Conservation (phyloP, 2,329 filamentous ascomycete genomes). For the Pseudonectria buxi region DNA sequence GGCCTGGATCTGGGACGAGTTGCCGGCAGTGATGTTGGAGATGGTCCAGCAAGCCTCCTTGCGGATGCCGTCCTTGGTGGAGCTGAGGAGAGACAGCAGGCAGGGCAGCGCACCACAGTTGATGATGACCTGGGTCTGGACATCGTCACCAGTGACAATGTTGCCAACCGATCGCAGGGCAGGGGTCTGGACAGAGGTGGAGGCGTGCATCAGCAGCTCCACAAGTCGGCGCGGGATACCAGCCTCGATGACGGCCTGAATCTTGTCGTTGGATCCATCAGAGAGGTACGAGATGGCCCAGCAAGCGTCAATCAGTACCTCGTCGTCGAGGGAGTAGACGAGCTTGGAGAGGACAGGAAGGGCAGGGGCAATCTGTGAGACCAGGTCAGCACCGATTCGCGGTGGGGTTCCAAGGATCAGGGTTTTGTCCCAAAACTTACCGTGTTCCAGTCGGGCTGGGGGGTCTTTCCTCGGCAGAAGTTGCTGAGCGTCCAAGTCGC, state of each 20-base stretch:
- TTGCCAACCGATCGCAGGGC: constrained; percentile 96
- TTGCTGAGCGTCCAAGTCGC: constrained; percentile 99
- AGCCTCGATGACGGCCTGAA: constrained; percentile 97
- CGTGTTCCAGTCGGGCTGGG: constrained; percentile 94
- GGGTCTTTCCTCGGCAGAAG: constrained; percentile 99
- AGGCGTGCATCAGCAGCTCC: constrained; percentile 95
- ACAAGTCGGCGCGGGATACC: constrained; percentile 94
- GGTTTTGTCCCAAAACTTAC: constrained; percentile 50
- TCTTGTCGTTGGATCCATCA: constrained; percentile 97
- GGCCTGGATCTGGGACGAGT: constrained; percentile 94
- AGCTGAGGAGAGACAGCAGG: constrained; percentile 88
- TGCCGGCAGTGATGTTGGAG: constrained; percentile 96
- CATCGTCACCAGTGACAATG: constrained; percentile 96
- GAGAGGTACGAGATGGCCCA: constrained; percentile 99
- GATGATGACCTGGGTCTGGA: constrained; percentile 98
- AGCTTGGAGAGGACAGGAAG: constrained; percentile 94
- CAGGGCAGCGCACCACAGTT: constrained; percentile 93
- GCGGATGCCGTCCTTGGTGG: constrained; percentile 95
- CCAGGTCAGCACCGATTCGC: constrained; percentile 4
- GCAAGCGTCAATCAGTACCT: constrained; percentile 97
- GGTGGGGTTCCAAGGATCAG: constrained; percentile 1
- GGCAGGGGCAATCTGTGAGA: constrained; percentile 75
- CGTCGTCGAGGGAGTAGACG: constrained; percentile 96
- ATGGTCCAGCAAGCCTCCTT: constrained; percentile 99
- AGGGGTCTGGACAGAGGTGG: constrained; percentile 95